Evolutionary conservation across 78 protist genomes (phyloP).

Genomic region (Dictyostelium discoideum): dicty_2.7 NC_007090.3:4910501-4911000

Average conservation of each 20-base stretch:
- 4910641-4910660: constrained; percentile 79
- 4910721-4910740: constrained; percentile 51
- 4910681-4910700: constrained; percentile 83
- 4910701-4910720: constrained; percentile 73
- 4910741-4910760: constrained; percentile 77
- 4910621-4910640: constrained; percentile 48
- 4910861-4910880: constrained; percentile 70
- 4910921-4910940: constrained; percentile 87
- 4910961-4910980: constrained; percentile 66
- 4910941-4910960: constrained; percentile 40
- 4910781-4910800: constrained; percentile 38
- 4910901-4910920: constrained; percentile 52
- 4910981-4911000: constrained; percentile 75
- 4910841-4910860: constrained; percentile 59
- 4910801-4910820: constrained; percentile 77
- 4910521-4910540: constrained; percentile 69
- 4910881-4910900: constrained; percentile 41
- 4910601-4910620: constrained; percentile 62
- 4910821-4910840: constrained; percentile 44
- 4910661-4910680: constrained; percentile 24
- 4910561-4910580: constrained; percentile 85
- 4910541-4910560: constrained; percentile 79
- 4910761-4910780: constrained; percentile 77
- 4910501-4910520: constrained; percentile 57
- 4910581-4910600: constrained; percentile 67